Evolutionary conservation across 495 filamentous ascomycete genomes (phyloP).

Genomic region (Massariosphaeria phaeospora): DNA sequence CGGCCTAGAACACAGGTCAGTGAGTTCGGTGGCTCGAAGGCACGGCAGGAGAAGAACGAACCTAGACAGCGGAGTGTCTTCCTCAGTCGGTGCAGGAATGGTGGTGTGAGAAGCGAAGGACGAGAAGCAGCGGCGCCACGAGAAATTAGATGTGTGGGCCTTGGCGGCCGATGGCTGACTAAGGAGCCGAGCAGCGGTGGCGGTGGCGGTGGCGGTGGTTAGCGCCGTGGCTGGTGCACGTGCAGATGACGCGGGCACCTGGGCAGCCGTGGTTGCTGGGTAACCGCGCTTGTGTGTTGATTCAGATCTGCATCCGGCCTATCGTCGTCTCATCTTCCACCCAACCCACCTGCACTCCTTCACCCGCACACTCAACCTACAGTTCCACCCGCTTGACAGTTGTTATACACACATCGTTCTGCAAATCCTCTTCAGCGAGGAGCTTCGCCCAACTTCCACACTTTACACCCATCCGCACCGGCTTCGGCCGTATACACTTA

Average conservation of each 20-base stretch:
- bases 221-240: constrained; percentile 2
- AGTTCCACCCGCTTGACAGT: constrained; percentile 7
- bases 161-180: constrained; percentile 11
- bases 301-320: not conserved
- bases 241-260: too few relatives aligned
- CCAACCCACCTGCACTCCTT: not conserved
- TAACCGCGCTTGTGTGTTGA: constrained; percentile 14
- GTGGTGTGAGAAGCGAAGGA: constrained; percentile 2
- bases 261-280: constrained; percentile 19
- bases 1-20: constrained; percentile 30
- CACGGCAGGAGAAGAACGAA: constrained; percentile 7
- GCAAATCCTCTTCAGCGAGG: not conserved
- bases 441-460: constrained; percentile 1
- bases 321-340: constrained; percentile 5
- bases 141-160: constrained; percentile 21
- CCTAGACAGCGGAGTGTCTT: constrained; percentile 39
- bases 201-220: not conserved
- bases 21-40: not conserved
- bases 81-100: constrained; percentile 36
- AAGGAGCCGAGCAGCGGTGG: constrained; percentile 10
- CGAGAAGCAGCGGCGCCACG: not conserved
- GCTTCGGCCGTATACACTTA: constrained; percentile 28
- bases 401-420: too few relatives aligned
- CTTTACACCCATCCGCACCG: constrained; percentile 11
- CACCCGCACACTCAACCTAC: not conserved